Percentiles rank a stretch among this genome's conserved stretches.
These are phyloP conservation scores for Phytophthora quininea DNA, from an alignment of 352 stramenopile species.

Conservation along the genomic window DNA sequence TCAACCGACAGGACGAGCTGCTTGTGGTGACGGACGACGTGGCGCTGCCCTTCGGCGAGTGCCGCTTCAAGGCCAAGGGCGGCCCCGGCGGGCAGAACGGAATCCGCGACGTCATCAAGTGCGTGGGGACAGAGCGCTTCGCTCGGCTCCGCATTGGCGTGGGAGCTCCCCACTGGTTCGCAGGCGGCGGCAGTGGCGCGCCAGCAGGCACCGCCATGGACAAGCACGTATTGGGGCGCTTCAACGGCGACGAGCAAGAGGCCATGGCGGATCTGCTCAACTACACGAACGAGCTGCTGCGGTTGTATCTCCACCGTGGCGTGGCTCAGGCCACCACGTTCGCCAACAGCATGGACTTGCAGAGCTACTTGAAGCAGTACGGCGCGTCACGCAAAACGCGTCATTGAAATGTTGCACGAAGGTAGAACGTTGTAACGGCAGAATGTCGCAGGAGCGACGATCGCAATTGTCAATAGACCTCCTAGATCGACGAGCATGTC, in stretches of 20 bases:
- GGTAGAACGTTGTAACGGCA: background rate
- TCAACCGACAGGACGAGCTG: conserved; percentile 87
- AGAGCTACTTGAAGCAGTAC: conserved; percentile 49
- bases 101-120: conserved; percentile 87
- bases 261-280: conserved; percentile 59
- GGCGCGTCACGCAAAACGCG: conserved; percentile 16
- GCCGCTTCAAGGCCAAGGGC: conserved; percentile 82
- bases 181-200: conserved; percentile 61
- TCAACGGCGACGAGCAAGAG: conserved; percentile 84
- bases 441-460: conserved; percentile 14
- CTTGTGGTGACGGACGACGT: conserved; percentile 87
- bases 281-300: conserved; percentile 81
- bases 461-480: conserved; percentile 14
- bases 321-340: conserved; percentile 71
- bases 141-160: conserved; percentile 84
- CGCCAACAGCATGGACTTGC: conserved; percentile 83
- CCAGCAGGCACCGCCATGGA: conserved; percentile 83
- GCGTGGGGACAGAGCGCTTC: conserved; percentile 79
- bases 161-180: conserved; percentile 81
- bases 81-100: conserved; percentile 83
- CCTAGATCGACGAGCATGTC: conserved; percentile 8
- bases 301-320: conserved; percentile 81
- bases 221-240: conserved; percentile 81
- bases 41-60: conserved; percentile 79
- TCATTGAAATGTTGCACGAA: conserved; percentile 32